Conservation (phyloP, 768 basidiomycete genomes). For the Leccinum olivaceopallidum region DNA sequence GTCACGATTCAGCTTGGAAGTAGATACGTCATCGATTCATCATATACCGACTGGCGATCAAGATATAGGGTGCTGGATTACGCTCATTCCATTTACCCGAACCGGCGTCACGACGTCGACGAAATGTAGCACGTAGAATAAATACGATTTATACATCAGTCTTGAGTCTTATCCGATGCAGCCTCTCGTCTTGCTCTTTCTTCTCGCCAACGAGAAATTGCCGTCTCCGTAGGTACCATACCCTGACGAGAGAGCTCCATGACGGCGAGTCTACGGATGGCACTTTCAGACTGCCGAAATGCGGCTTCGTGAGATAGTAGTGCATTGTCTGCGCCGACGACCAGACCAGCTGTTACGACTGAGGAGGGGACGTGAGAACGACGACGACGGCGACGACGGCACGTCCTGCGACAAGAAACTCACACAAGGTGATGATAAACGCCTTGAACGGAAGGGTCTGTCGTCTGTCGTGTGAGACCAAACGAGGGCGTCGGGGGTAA, state of each 20-base stretch:
- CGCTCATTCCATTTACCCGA: conserved; percentile 1
- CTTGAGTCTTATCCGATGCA: conserved; percentile 5
- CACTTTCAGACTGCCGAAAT: conserved; percentile 66
- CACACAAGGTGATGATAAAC: conserved; percentile 74
- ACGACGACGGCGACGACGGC: too few relatives aligned
- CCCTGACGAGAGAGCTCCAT: conserved; percentile 75
- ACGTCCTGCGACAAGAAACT: conserved; percentile 23
- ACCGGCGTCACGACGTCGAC: conserved; percentile 1
- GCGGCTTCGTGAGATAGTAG: conserved; percentile 68
- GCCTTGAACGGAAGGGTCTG: conserved; percentile 82
- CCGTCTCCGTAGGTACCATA: conserved; percentile 78
- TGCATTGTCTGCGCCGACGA: conserved; percentile 75
- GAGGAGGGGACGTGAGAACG: conserved; percentile 19
- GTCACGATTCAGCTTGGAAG: conserved; percentile 12
- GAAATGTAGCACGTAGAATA: conserved; percentile 17
- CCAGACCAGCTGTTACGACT: conserved; percentile 67
- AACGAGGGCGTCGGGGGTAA: neutral
- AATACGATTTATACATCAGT: conserved; percentile 4
- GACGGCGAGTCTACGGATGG: conserved; percentile 70
- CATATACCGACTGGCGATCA: neutral
- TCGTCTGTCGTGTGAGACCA: conserved; percentile 43
- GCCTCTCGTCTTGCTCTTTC: conserved; percentile 33
- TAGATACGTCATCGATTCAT: conserved; percentile 9
- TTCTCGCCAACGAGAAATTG: conserved; percentile 78
- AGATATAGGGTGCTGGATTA: conserved; percentile 22